A percentile compares a stretch with the other conserved stretches of the same genome.
Evolutionary conservation across 192 early-diverging fungal species (phyloP).

Genomic region (Coemansia sp.): DNA sequence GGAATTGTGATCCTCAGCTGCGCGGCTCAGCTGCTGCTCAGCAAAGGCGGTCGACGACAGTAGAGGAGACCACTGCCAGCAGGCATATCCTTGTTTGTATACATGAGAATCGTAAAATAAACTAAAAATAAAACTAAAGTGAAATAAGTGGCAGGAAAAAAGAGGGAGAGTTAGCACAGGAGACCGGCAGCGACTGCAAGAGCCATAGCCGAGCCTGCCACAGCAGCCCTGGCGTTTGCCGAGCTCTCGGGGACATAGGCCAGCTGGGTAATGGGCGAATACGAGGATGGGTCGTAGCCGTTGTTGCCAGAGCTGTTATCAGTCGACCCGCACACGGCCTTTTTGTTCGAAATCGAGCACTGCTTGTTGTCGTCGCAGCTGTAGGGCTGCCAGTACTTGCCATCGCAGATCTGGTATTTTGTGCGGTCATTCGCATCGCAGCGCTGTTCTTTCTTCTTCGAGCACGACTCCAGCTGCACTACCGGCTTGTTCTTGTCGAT

Average conservation of each 20-base stretch:
- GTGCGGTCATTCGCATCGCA: conserved; percentile 20
- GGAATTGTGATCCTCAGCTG: no score
- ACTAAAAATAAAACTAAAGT: neutral
- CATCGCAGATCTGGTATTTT: conserved; percentile 48
- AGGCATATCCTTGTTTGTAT: no score
- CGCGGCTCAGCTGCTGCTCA: no score
- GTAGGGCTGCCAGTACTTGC: conserved; percentile 28
- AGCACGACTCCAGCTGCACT: conserved; percentile 23
- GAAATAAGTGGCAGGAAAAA: neutral
- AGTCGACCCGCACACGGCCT: conserved; percentile 22
- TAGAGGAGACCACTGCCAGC: no score
- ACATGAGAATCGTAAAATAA: no score
- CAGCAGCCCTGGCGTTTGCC: conserved; percentile 2
- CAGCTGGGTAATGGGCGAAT: conserved; percentile 25
- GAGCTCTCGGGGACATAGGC: conserved; percentile 36
- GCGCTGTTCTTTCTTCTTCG: conserved; percentile 27
- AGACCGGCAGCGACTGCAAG: conserved; percentile 15
- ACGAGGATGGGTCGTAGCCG: conserved; percentile 4
- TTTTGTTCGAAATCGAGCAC: conserved; percentile 24
- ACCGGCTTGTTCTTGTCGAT: conserved; percentile 32
- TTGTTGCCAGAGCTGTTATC: conserved; percentile 1
- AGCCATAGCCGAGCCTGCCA: conserved; percentile 19
- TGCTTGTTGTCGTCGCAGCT: conserved; percentile 13
- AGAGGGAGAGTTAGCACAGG: conserved; percentile 4
- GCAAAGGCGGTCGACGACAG: no score